These are phyloP conservation scores for Rubus parviflorus DNA, from an alignment of 306 rosid species.

Conservation along the genomic window DNA sequence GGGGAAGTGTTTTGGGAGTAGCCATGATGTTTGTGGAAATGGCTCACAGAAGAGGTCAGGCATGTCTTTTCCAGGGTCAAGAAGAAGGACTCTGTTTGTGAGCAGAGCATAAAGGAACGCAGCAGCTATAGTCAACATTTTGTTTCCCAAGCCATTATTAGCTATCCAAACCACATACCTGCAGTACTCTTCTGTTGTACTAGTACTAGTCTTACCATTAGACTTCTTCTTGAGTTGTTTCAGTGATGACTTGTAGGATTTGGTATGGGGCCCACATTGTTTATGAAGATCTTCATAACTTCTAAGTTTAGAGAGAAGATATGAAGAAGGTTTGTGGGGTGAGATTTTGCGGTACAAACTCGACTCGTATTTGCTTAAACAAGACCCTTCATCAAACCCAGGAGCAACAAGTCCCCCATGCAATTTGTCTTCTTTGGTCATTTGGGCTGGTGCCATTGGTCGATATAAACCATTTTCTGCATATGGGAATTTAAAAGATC, in stretches of 20 bases:
- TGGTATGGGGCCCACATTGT: constrained; percentile 62
- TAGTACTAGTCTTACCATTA: constrained; percentile 16
- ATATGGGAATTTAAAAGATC: too few species aligned
- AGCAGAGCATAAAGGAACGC: constrained; percentile 70
- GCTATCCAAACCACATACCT: constrained; percentile 72
- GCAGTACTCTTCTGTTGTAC: constrained; percentile 34
- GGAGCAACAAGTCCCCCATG: constrained; percentile 53
- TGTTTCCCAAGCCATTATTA: constrained; percentile 76
- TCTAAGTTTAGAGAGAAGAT: constrained; percentile 56
- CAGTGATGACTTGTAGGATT: constrained; percentile 47
- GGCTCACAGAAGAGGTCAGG: constrained; percentile 74
- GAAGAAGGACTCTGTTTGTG: constrained; percentile 70
- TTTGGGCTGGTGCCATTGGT: constrained; percentile 8
- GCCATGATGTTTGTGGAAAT: constrained; percentile 62
- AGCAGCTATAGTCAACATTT: constrained; percentile 59
- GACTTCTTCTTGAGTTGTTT: constrained; percentile 43
- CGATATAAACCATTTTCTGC: too few species aligned
- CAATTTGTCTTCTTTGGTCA: constrained; percentile 36
- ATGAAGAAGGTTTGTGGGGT: constrained; percentile 50
- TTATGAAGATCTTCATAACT: constrained; percentile 58
- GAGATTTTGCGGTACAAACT: constrained; percentile 37
- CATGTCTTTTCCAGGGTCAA: constrained; percentile 75
- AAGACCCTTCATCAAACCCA: constrained; percentile 59
- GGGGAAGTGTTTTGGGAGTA: constrained; percentile 62
- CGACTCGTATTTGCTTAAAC: constrained; percentile 66